Evolutionary conservation across 495 filamentous ascomycete species (phyloP).

Genomic region (Penicillium riverlandense): DNA sequence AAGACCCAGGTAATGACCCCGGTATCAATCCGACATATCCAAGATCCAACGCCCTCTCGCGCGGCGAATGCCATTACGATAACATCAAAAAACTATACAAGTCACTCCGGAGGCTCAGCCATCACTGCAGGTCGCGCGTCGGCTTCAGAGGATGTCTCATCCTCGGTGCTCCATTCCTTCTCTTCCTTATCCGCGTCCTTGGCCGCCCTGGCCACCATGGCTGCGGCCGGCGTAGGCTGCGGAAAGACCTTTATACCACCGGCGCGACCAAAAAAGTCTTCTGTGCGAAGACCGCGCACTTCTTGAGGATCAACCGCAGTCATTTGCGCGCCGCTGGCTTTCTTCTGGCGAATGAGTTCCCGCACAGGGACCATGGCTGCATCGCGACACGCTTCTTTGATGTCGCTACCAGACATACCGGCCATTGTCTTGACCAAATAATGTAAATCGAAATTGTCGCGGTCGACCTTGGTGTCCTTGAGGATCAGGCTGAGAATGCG

Average conservation of each 20-base stretch:
- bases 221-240: slow-evolving; percentile 11
- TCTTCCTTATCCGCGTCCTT: slow-evolving; percentile 29
- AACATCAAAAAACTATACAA: too few species aligned
- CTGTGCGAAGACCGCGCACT: slow-evolving; percentile 70
- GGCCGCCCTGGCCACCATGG: not conserved
- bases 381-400: slow-evolving; percentile 93
- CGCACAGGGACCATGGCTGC: slow-evolving; percentile 91
- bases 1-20: not conserved
- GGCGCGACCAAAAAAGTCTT: slow-evolving; percentile 73
- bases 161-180: slow-evolving; percentile 35
- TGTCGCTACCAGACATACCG: slow-evolving; percentile 92
- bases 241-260: slow-evolving; percentile 41
- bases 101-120: slow-evolving; percentile 33
- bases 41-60: slow-evolving; percentile 9
- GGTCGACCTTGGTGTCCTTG: slow-evolving; percentile 77
- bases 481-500: slow-evolving; percentile 81
- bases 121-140: slow-evolving; percentile 23
- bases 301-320: slow-evolving; percentile 52
- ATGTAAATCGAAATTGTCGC: slow-evolving; percentile 68
- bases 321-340: slow-evolving; percentile 52
- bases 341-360: slow-evolving; percentile 67
- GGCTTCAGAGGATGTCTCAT: slow-evolving; percentile 25
- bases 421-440: slow-evolving; percentile 77
- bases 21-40: not conserved
- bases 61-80: not conserved